Evolutionary conservation across 2,329 filamentous ascomycete genomes (phyloP).

Genomic region (Cucurbitaria berberidis): DNA sequence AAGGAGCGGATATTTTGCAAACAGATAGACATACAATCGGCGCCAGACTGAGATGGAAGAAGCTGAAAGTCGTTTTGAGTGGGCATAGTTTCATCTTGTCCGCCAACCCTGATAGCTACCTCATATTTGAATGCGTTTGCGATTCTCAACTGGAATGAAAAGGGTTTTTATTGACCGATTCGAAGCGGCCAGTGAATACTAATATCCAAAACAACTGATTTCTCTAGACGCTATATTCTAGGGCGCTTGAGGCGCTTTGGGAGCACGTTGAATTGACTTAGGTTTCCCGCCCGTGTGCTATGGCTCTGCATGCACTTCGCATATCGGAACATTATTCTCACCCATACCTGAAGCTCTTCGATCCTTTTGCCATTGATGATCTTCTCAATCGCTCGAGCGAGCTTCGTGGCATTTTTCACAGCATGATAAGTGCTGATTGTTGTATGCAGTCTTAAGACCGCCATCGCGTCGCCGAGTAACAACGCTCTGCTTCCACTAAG

Average conservation of each 20-base stretch:
- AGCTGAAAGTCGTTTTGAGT: too few species aligned
- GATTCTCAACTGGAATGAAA: too few species aligned
- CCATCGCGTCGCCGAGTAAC: constrained; percentile 55
- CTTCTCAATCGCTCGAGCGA: constrained; percentile 33
- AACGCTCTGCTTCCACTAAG: constrained; percentile 51
- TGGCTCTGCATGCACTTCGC: constrained; percentile 16
- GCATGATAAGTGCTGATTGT: constrained; percentile 55
- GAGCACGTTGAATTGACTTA: constrained; percentile 20
- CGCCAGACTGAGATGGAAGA: too few species aligned
- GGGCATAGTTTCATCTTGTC: too few species aligned
- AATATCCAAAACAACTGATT: too few species aligned
- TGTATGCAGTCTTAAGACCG: constrained; percentile 53
- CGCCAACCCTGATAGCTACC: too few species aligned
- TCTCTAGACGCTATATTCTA: neutral
- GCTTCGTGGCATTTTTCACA: constrained; percentile 49
- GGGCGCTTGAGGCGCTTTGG: constrained; percentile 12
- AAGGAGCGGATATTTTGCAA: too few species aligned
- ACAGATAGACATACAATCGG: neutral
- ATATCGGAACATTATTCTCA: constrained; percentile 24
- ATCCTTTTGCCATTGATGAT: constrained; percentile 45
- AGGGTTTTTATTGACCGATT: too few species aligned
- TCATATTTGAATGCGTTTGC: too few species aligned
- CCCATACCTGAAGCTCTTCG: constrained; percentile 38
- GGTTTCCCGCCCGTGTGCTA: constrained; percentile 20
- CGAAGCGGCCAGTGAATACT: too few species aligned